These are phyloP conservation scores for Calonectria leucothoes DNA, from an alignment of 2,329 filamentous ascomycete genomes.

Conservation along the genomic window DNA sequence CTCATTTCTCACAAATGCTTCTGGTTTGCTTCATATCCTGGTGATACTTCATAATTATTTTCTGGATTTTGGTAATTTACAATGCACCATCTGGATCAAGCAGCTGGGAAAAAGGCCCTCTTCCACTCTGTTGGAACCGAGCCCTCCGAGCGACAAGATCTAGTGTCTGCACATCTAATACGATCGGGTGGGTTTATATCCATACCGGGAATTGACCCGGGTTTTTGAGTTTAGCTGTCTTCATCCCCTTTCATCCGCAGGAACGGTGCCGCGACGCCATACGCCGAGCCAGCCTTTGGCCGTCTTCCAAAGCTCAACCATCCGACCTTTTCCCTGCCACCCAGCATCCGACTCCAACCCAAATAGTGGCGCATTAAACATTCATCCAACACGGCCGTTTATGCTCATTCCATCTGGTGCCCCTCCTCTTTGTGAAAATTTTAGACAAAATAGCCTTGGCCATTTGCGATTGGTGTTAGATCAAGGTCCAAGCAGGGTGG, in stretches of 20 bases:
- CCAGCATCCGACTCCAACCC: constrained; percentile 39
- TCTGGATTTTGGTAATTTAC: constrained; percentile 41
- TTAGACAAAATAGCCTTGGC: constrained; percentile 8
- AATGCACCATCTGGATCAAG: constrained; percentile 30
- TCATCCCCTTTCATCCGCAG: constrained; percentile 27
- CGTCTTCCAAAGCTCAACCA: constrained; percentile 34
- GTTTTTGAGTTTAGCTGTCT: constrained; percentile 28
- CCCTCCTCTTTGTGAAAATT: constrained; percentile 33
- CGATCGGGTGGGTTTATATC: constrained; percentile 17
- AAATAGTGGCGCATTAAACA: constrained; percentile 36
- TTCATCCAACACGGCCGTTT: constrained; percentile 43
- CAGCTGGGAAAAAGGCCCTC: constrained; percentile 18
- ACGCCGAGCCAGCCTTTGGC: constrained; percentile 42
- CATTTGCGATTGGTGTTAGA: background rate
- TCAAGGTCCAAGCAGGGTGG: background rate
- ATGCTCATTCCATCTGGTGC: constrained; percentile 37
- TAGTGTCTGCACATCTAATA: constrained; percentile 27
- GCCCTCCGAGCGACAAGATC: constrained; percentile 16
- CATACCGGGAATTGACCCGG: constrained; percentile 13
- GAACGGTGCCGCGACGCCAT: constrained; percentile 43
- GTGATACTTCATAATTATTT: constrained; percentile 34
- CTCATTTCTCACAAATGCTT: constrained; percentile 40
- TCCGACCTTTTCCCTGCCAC: constrained; percentile 31
- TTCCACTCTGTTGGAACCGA: constrained; percentile 16
- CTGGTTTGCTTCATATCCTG: background rate